phyloP scores from a whole-genome alignment of 352 stramenopile species.

The Globisporangium iwayamae region DNA sequence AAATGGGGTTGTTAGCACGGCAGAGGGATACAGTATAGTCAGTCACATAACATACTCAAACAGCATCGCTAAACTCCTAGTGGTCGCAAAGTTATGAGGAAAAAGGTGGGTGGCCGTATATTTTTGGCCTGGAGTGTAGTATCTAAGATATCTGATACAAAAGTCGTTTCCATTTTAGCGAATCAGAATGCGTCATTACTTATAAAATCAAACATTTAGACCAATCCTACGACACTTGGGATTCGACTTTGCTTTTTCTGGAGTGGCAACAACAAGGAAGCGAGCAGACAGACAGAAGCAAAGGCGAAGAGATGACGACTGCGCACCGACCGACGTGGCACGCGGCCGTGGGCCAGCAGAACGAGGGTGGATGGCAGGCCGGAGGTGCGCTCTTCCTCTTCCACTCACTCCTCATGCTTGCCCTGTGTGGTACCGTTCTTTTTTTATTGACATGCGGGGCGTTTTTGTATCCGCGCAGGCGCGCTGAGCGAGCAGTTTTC shows the following conservation, averaged over 20 bases:
- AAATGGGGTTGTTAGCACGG: too few species aligned
- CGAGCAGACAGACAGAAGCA: neutral
- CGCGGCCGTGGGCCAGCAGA: constrained; percentile 81
- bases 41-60: too few species aligned
- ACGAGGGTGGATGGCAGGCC: constrained; percentile 82
- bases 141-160: neutral
- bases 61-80: too few species aligned
- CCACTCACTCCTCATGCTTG: neutral
- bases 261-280: neutral
- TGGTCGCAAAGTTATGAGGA: too few species aligned
- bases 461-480: constrained; percentile 23
- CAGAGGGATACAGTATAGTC: too few species aligned
- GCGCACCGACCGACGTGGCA: constrained; percentile 84
- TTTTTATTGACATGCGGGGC: neutral
- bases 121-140: too few species aligned
- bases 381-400: constrained; percentile 40
- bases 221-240: neutral
- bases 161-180: neutral
- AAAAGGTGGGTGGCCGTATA: too few species aligned
- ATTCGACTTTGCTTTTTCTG: neutral
- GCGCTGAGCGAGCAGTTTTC: constrained; percentile 80
- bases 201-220: neutral
- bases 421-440: too few species aligned
- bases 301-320: constrained; percentile 64
- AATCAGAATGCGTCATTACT: neutral